Evolutionary conservation across 2,329 filamentous ascomycete genomes (phyloP).

Genomic region (Penicillium sumatraense): DNA sequence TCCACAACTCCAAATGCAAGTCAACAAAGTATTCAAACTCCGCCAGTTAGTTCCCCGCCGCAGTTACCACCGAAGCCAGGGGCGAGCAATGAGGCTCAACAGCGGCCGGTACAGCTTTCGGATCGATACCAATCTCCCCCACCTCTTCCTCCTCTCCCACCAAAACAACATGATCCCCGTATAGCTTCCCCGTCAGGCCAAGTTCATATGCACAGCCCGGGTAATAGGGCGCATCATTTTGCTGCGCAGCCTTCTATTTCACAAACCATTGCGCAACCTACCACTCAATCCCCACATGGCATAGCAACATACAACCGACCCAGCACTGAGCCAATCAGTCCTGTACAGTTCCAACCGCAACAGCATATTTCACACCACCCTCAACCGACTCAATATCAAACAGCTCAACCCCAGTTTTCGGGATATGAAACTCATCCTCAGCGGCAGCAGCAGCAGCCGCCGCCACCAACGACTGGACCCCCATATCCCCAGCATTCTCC

Average conservation of each 20-base stretch:
- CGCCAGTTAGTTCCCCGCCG: constrained; percentile 31
- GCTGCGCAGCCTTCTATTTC: constrained; percentile 5
- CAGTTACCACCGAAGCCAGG: constrained; percentile 45
- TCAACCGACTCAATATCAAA: constrained; percentile 10
- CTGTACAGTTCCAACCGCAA: constrained; percentile 17
- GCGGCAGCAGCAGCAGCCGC: constrained; percentile 20
- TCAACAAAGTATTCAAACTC: constrained; percentile 28
- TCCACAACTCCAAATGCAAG: constrained; percentile 36
- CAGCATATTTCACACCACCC: constrained; percentile 24
- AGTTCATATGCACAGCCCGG: constrained; percentile 14
- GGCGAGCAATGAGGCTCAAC: constrained; percentile 19
- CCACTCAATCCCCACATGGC: neutral
- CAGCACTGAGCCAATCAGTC: constrained; percentile 16
- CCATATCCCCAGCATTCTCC: constrained; percentile 38
- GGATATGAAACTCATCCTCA: constrained; percentile 28
- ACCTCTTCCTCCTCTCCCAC: constrained; percentile 45
- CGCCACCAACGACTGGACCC: constrained; percentile 19
- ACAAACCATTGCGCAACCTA: constrained; percentile 6
- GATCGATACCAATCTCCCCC: constrained; percentile 37
- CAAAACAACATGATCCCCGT: constrained; percentile 32
- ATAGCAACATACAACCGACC: constrained; percentile 18
- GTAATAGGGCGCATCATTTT: constrained; percentile 22
- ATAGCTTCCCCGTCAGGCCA: constrained; percentile 14
- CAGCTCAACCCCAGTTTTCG: constrained; percentile 19
- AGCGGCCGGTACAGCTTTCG: constrained; percentile 20